phyloP scores from a whole-genome alignment of 495 filamentous ascomycete genomes.

The Pseudomonodictys pantanalensis region DNA sequence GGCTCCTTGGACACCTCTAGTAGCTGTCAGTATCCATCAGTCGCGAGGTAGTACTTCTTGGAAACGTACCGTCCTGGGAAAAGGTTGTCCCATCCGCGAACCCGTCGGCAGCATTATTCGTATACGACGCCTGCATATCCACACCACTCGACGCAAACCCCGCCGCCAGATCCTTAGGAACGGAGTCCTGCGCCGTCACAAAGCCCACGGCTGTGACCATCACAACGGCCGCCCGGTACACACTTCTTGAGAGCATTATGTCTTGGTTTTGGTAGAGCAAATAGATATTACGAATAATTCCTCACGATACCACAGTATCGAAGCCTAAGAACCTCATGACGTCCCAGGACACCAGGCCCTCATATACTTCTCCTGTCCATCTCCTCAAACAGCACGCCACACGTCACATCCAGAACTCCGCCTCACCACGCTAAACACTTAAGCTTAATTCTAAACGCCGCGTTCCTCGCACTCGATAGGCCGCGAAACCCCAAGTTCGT shows the following conservation, averaged over 20 bases:
- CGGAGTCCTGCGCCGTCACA: neutral
- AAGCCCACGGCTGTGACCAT: neutral
- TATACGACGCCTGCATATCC: constrained; percentile 20
- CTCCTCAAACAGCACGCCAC: no score
- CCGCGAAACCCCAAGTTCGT: neutral
- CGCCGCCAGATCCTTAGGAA: constrained; percentile 8
- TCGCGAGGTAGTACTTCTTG: neutral
- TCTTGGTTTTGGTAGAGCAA: neutral
- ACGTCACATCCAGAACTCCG: neutral
- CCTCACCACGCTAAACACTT: neutral
- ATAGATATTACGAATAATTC: no score
- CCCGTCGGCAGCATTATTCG: constrained; percentile 1
- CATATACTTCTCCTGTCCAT: no score
- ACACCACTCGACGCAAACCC: constrained; percentile 6
- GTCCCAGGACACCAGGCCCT: no score
- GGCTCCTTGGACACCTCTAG: constrained; percentile 19
- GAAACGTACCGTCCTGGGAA: constrained; percentile 10
- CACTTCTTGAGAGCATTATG: neutral
- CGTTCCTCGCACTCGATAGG: neutral
- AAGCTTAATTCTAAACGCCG: neutral
- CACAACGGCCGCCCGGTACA: neutral
- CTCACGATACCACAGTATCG: no score
- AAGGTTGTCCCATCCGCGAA: constrained; percentile 25
- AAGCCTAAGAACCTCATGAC: no score
- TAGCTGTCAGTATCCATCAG: constrained; percentile 3